Evolutionary conservation across 371 early-diverging fungal species (phyloP).

Genomic region (Saksenaea vasiformis): DNA sequence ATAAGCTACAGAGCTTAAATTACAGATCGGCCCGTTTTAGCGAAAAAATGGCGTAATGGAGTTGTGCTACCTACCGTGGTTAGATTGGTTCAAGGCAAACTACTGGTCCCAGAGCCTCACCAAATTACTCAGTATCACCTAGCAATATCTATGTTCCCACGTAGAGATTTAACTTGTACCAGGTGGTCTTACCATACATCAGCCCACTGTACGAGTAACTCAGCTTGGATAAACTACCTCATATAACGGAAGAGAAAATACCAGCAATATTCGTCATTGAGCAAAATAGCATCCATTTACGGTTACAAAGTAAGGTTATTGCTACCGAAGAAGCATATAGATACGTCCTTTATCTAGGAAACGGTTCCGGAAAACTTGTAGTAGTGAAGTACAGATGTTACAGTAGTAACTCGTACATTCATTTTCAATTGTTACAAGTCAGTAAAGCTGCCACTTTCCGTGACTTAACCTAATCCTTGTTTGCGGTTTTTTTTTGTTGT

Average conservation of each 20-base stretch:
- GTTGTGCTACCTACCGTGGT: not conserved
- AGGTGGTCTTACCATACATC: not conserved
- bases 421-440: no score
- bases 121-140: not conserved
- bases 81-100: not conserved
- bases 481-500: no score
- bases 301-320: no score
- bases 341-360: no score
- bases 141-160: not conserved
- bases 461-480: no score
- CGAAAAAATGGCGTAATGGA: not conserved
- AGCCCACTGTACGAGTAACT: not conserved
- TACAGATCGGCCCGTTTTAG: slow-evolving; percentile 5
- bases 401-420: no score
- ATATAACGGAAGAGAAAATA: not conserved
- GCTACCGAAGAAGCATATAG: no score
- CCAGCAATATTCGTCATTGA: no score
- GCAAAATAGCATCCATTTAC: no score
- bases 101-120: not conserved
- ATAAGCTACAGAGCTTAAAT: not conserved
- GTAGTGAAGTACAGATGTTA: no score
- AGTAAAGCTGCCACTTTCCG: no score
- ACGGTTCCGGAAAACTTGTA: no score
- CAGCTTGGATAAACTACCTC: not conserved
- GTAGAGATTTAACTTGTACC: not conserved